Evolutionary conservation across 1,139 yeast genomes (phyloP).

Genomic region (Kodamaea alishanica): DNA sequence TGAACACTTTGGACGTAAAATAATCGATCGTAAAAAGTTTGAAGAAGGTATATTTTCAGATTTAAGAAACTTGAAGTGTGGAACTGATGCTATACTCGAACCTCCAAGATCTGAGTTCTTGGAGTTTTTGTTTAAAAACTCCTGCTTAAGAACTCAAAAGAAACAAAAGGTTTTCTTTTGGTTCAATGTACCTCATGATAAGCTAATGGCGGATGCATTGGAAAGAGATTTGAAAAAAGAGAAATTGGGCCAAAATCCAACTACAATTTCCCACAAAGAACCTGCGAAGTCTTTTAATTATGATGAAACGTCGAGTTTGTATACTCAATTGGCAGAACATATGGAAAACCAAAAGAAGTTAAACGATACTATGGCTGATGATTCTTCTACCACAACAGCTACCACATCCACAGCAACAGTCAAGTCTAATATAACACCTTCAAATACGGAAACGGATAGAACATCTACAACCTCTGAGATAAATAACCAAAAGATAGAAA

Average conservation of each 20-base stretch:
- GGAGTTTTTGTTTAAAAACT: conserved; percentile 78
- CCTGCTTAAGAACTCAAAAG: conserved; percentile 90
- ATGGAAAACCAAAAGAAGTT: conserved; percentile 32
- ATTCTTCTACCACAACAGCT: not conserved
- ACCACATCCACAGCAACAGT: not conserved
- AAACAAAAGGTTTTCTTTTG: conserved; percentile 96
- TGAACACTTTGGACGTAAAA: conserved; percentile 83
- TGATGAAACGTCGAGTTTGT: conserved; percentile 45
- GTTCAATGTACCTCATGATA: conserved; percentile 95
- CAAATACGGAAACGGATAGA: too few relatives aligned
- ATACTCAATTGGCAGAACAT: conserved; percentile 48
- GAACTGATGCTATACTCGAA: conserved; percentile 83
- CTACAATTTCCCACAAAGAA: conserved; percentile 57
- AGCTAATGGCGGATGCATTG: conserved; percentile 86
- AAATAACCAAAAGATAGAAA: not conserved
- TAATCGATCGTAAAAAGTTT: conserved; percentile 84
- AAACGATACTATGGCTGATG: conserved; percentile 4
- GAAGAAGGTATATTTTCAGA: conserved; percentile 97
- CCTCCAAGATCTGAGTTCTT: conserved; percentile 84
- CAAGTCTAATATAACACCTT: not conserved
- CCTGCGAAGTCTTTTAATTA: conserved; percentile 63
- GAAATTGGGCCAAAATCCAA: conserved; percentile 49
- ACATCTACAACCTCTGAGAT: too few relatives aligned
- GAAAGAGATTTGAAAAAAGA: conserved; percentile 91
- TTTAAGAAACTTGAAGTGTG: conserved; percentile 80